Evolutionary conservation across 306 rosid genomes (phyloP), one percentile per base, ranked within the genome.

Genomic region (Rosa chinensis): DNA sequence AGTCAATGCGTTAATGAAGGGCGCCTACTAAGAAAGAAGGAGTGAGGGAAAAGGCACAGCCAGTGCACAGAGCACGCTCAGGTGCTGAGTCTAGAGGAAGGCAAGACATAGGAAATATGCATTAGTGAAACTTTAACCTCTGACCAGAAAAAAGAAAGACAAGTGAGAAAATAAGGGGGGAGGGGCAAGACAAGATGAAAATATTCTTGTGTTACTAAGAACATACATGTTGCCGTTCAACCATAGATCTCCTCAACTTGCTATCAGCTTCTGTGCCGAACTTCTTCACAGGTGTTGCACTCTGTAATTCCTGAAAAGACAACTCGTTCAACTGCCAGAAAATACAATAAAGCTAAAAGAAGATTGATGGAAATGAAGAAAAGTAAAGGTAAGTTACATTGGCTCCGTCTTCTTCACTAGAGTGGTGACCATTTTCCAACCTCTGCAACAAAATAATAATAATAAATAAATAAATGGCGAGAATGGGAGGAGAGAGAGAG

Each of bases 211-310:
- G 39, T 72, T 48, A 28, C 63, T 61, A 80, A 80, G 72, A 75
- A 86, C 94, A 67, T 78, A 93, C 99, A 87, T 93, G 98, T 82
- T 96, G 99, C 75, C 95, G 97, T 84, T 96, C 99, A 79, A 90
- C 78, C 77, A 77, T 74, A n/a, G 97, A 89, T 88, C 97, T 91
- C 84, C 98, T 91, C 79, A 93, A 84, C 86, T 88, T 95, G 89
- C 86, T 84, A 84, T 95, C 99, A 83, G 99, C 88, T 78, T 92
- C 99, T 6, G 91, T 91, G 52, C 91, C 91, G 28, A 96, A 84
- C 84, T 88, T 89, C 84, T 93, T 96, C 32, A 83, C 84, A 20
- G 98, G 97, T 62, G 99, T 91, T 32, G 80, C 83, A 86, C 48
- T 77, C 74, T 75, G 90, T 79, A 85, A 50, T 84, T 92, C 98